Evolutionary conservation across 2,329 filamentous ascomycete species (phyloP).

Genomic region (Microsporum audouinii): DNA sequence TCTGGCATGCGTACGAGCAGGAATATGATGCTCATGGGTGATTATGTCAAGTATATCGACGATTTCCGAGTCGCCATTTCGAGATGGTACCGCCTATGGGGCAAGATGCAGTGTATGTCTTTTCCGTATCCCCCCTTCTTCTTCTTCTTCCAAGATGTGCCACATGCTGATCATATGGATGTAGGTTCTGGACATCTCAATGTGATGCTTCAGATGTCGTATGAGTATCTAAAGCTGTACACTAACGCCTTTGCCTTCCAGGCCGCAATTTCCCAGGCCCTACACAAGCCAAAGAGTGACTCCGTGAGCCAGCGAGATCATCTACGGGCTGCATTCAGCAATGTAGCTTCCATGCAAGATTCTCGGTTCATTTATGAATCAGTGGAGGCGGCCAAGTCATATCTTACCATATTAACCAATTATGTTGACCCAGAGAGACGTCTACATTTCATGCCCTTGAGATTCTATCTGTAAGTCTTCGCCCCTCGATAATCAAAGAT

Average conservation of each 20-base stretch:
- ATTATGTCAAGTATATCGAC: conserved; percentile 65
- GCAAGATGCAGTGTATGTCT: conserved; percentile 48
- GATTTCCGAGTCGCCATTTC: conserved; percentile 59
- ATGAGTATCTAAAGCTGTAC: conserved; percentile 61
- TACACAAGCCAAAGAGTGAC: conserved; percentile 29
- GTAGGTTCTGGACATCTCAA: conserved; percentile 53
- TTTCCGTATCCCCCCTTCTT: no score
- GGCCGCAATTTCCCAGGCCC: conserved; percentile 49
- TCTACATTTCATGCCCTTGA: conserved; percentile 52
- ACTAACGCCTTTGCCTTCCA: conserved; percentile 68
- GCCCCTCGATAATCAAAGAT: conserved; percentile 4
- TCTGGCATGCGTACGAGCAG: conserved; percentile 59
- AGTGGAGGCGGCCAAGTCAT: conserved; percentile 51
- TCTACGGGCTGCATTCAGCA: conserved; percentile 37
- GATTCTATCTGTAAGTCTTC: conserved; percentile 48
- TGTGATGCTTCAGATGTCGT: conserved; percentile 56
- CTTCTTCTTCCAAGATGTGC: neutral
- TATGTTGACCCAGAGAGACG: conserved; percentile 48
- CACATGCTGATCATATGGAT: neutral
- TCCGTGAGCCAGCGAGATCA: conserved; percentile 29
- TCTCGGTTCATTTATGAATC: conserved; percentile 57
- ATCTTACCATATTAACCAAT: conserved; percentile 49
- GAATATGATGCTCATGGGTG: conserved; percentile 57
- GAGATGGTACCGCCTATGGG: conserved; percentile 61
- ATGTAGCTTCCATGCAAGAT: conserved; percentile 50